A percentile compares a stretch with the other conserved stretches of the same genome.
phyloP scores from a whole-genome alignment of 2,329 filamentous ascomycete species.

The Curvularia eragrostidis region DNA sequence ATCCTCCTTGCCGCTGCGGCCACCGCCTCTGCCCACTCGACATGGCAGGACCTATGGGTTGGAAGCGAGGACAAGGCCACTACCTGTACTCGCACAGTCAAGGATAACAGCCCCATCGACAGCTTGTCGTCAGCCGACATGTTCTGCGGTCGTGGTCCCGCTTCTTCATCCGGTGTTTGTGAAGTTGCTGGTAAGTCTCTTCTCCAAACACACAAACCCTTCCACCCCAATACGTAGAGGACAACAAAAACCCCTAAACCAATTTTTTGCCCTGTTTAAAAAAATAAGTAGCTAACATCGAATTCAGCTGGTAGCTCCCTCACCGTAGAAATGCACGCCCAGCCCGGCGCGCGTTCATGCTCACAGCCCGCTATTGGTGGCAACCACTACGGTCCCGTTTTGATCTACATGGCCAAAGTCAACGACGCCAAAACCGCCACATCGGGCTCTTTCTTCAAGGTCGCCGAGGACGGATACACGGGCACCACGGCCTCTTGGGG shows the following conservation, averaged over 20 bases:
- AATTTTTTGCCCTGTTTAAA: too few species aligned
- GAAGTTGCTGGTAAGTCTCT: conserved; percentile 42
- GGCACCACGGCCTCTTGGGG: conserved; percentile 47
- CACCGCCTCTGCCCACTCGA: conserved; percentile 48
- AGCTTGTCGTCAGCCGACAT: conserved; percentile 42
- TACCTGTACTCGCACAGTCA: conserved; percentile 42
- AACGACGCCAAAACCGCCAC: conserved; percentile 43
- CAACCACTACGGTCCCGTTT: conserved; percentile 49
- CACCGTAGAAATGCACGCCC: conserved; percentile 50
- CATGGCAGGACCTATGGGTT: conserved; percentile 50
- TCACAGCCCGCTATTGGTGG: conserved; percentile 46
- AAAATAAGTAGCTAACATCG: conserved; percentile 16
- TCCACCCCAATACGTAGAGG: background rate
- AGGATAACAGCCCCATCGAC: conserved; percentile 46
- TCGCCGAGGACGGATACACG: conserved; percentile 47
- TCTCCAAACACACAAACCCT: background rate
- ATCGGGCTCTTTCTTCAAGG: conserved; percentile 47
- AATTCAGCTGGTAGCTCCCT: conserved; percentile 40
- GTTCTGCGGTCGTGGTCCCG: conserved; percentile 47
- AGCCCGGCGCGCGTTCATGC: conserved; percentile 43
- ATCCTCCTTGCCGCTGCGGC: conserved; percentile 44
- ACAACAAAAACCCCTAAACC: background rate
- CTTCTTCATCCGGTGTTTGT: conserved; percentile 35
- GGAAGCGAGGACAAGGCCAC: conserved; percentile 41
- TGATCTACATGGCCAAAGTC: conserved; percentile 51